Evolutionary conservation across 805 yeast species (phyloP), one percentile per base, ranked within the genome.

Genomic region (Metschnikowia kunwiensis): DNA sequence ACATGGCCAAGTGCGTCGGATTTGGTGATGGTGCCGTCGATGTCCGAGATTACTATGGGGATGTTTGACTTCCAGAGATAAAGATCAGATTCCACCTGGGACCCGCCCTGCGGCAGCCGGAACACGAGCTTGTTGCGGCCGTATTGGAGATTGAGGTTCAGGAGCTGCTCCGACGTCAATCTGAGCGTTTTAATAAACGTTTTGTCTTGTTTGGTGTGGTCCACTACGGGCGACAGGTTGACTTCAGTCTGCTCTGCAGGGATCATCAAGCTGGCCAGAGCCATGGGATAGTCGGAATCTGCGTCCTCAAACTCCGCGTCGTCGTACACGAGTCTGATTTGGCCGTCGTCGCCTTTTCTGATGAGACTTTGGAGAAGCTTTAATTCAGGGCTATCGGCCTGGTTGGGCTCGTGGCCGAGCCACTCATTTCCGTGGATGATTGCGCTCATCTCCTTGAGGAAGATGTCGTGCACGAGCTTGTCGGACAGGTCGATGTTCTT

Each of bases 1-100:
- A 93, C 91, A 61, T 93, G 98, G 3, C 98, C 98, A 52, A 93
- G 67, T 0, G 98, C 98, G 65, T 93, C 98, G 1, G 97, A 88
- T 60, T 88, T 89, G 12, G 98, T 93, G 47, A 93, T 93, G 1
- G 98, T 93, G 12, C 98, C 98, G 59, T 93, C 98, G 40, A 93
- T 93, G 63, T 93, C 98, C 7, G 96, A 86, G 17, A 93, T 91
- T 5, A 93, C 98, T 27, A 93, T 84, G 1, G 97, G 97, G 0
- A 82, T 80, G 39, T 78, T 72, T 47, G 81, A 72, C 46, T 80
- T 78, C 98, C 98, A 93, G 26, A 86, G 71, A 53, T 72, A 91
- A 36, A 93, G 67, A 47, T 82, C 78, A 0, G 96, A 79, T 8
- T 66, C 68, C 8, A 91, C 77, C 21, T 80, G 69, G 1, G 97